Base-by-base conservation (phyloP, 257 asterid genomes). In the Hygrophila difformis region DNA sequence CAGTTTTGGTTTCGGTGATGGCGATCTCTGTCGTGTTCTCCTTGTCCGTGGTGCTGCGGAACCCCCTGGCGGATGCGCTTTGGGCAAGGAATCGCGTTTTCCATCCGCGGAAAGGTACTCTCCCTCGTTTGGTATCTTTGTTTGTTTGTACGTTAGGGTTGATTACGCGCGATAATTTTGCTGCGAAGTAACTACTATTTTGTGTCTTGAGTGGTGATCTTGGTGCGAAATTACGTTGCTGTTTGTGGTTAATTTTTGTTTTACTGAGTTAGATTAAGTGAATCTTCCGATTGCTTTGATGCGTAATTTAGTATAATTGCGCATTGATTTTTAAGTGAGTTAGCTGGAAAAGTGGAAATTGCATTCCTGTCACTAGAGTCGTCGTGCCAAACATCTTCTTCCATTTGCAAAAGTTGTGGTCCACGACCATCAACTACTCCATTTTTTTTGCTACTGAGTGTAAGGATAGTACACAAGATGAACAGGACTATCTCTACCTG, bases 1-100 rank as follows among this genome's bases (percentile, higher is more conserved):
- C 70, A 12, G 55, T 72, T 3, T 23, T 77, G 1, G 64, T 55
- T 39, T 8, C 51, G 22, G 65, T 77, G 56, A 65, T 87, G 84
- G 67, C 69, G 18, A 67, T 71, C 49, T 75, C 82, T 12, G 71
- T 75, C 51, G 28, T 82, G 67, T 69, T 82, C 62, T 71, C 83
- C 3, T 18, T 72, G 6, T 51, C 71, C 13, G 73, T 62, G 1
- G 56, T 79, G 48, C 36, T 71, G 1, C 65, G 60, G 57, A 70
- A 71, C 68, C 75, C 70, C 3, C 70, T 81, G 56, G 53, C 71
- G 15, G 68, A 76, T 63, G 46, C 39, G 10, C 50, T 71, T 20
- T 69, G 81, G 82, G 70, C 78, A 40, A 63, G 82, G 48, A 43
- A 55, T 47, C 57, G 60, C 44, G 72, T 71, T 39, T 35, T 40